These are phyloP conservation scores for Candida sakaeoensis DNA, from an alignment of 805 yeast species.

Conservation along the genomic window DNA sequence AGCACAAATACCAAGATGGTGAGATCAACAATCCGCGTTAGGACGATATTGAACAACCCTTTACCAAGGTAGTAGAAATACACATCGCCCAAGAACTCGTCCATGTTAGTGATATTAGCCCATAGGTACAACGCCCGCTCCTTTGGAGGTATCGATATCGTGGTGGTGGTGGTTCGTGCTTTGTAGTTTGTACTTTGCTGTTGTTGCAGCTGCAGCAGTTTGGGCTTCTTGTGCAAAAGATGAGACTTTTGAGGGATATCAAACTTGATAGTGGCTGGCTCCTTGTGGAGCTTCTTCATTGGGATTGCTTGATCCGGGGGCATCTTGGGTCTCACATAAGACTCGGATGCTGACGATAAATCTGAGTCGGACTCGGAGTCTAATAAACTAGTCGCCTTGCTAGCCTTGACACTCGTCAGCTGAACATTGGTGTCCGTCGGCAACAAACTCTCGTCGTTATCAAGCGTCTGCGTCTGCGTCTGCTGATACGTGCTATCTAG, in stretches of 20 bases:
- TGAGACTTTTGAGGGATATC: constrained; percentile 6
- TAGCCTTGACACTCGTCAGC: neutral
- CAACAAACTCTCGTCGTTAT: constrained; percentile 1
- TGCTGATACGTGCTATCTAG: constrained; percentile 16
- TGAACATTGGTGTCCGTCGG: neutral
- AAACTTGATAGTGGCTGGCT: constrained; percentile 8
- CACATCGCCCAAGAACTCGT: constrained; percentile 76
- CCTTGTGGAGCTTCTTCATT: constrained; percentile 1
- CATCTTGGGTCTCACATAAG: constrained; percentile 7
- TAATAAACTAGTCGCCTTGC: constrained; percentile 16
- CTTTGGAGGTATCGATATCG: constrained; percentile 34
- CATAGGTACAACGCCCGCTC: constrained; percentile 91
- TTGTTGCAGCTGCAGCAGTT: neutral
- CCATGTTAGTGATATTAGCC: constrained; percentile 94
- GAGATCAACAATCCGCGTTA: constrained; percentile 63
- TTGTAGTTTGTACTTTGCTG: no score
- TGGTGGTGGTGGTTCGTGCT: constrained; percentile 5
- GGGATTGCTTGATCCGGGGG: constrained; percentile 1
- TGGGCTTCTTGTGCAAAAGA: no score
- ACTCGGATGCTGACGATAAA: constrained; percentile 20
- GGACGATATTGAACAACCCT: constrained; percentile 76
- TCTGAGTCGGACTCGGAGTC: constrained; percentile 36
- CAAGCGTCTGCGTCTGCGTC: constrained; percentile 4
- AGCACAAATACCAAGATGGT: constrained; percentile 77
- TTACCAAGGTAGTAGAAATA: constrained; percentile 82